Base-by-base conservation (phyloP, 106 monocot genomes). In the Dendrobium catenatum region DNA sequence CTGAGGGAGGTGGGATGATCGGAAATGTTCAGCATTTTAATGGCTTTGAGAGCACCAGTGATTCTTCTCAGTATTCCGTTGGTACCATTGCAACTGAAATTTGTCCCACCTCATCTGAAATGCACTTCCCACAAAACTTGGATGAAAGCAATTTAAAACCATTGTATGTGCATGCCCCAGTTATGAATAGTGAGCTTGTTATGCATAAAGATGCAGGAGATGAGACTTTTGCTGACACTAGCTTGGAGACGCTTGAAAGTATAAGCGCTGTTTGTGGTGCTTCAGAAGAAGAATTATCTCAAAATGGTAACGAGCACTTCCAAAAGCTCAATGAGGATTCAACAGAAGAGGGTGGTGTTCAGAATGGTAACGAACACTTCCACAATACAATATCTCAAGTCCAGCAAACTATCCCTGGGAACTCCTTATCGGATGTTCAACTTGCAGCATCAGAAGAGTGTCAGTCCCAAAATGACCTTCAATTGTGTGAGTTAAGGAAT, bases 141-240 rank as follows among this genome's bases (percentile, higher is more conserved):
- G 43, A 51, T 18, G 78, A 82, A 86, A 42, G 29, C 64, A n/a
- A 80, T 43, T 76, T n/a, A 44, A 83, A 76, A 48, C 51, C 54
- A 17, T n/a, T 80, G 40, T 11, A 78, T 54, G 72, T 24, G 78
- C 15, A 22, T 47, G 56, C 27, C 76, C 80, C 47, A 31, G 48
- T 18, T 55, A 46, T 46, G 46, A 76, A 37, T 29, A 19, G 42
- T 68, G 55, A 74, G 10, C 43, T 77, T 29, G 16, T 26, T 42
- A 75, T 16, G 46, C 26, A 66, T 19, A 37, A 72, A 33, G 68
- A 73, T 54, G 73, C 16, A 5, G 46, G 77, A 78, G 79, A 81
- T 75, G 4, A 15, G 37, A 43, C 31, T 42, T 44, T 26, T 82
- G 19, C 49, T 73, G 16, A 61, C 76, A 19, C 37, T 56, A 19